These are phyloP conservation scores for Diaporthe sp. DNA, from an alignment of 2,329 filamentous ascomycete genomes.

Conservation along the genomic window DNA sequence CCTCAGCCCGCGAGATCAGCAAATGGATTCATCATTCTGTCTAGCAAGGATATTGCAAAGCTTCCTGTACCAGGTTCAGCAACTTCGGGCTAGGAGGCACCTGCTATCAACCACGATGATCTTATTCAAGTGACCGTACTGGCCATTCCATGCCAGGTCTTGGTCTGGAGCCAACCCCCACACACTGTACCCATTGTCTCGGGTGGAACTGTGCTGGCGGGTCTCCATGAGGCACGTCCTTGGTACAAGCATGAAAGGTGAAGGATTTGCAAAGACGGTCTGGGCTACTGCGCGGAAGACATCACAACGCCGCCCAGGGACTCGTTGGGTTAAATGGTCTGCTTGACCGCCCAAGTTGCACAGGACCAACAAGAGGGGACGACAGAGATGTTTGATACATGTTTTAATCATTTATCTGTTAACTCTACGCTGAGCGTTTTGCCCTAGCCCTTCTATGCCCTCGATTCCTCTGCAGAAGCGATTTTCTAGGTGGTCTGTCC, in stretches of 20 bases:
- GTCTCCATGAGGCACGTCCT: neutral
- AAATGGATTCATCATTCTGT: too few relatives aligned
- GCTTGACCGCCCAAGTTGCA: neutral
- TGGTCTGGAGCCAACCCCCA: neutral
- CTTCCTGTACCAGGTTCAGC: neutral
- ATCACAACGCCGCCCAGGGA: neutral
- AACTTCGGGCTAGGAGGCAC: neutral
- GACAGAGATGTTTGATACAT: neutral
- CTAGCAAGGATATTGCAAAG: neutral
- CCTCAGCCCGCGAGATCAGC: neutral
- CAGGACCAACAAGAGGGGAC: neutral
- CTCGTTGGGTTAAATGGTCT: neutral
- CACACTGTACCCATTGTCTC: neutral
- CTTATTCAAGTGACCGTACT: neutral
- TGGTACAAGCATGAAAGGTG: neutral
- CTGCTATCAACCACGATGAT: neutral
- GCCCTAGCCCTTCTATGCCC: slow-evolving; percentile 17
- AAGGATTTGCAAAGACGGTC: neutral
- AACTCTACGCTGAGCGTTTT: neutral
- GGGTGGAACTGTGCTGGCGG: neutral
- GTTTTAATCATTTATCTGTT: slow-evolving; percentile 8
- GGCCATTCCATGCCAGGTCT: neutral
- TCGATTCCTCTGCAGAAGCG: neutral
- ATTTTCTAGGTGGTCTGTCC: slow-evolving; percentile 17
- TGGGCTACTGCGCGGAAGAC: neutral